Evolutionary conservation across 345 rosid genomes (phyloP), one percentile per base, ranked within the genome.

Genomic region (Triadica sebifera): DNA sequence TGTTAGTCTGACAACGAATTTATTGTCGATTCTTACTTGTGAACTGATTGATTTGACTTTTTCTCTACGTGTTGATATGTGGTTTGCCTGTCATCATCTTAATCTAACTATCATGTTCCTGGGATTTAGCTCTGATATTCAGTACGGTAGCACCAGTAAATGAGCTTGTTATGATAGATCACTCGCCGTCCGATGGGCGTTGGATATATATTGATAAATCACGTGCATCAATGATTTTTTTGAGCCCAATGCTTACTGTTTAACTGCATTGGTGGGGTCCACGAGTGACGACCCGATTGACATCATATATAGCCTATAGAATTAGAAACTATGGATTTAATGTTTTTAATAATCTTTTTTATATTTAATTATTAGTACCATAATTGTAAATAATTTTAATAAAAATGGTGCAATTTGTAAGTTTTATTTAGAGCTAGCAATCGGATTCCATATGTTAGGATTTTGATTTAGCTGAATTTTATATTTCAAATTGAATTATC

Each of bases 101-200:
- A 67, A 24, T 66, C 69, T 72, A 75, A 75, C 82, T 57, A 79
- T 66, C 82, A 74, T 62, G 87, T 82, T 80, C 71, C 39, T 34
- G 2, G 53, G 25, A 4, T 34, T 78, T 49, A 22, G 75, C 69
- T 68, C 70, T 12, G 46, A 60, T 74, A 53, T 73, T 7, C 2
- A 13, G 15, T 16, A 6, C 17, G 25, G 20, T 4, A 46, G 58
- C 22, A 6, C 37, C 2, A 22, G 37, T 11, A 13, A 58, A 58
- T 58, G 62, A 12, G 38, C 62, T 58, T 37, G 8, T 20, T 7
- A 58, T 4, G 73, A 60, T 17, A 12, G 11, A 29, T 68, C 78
- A 75, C 69, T 74, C 55, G 53, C 53, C 3, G 0, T 45, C 1
- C 16, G 4, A 6, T 65, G 37, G 8, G 63, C 39, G 24, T 50